Evolutionary conservation across 352 stramenopile species (phyloP).

Genomic region (Blastocystis sp.): DNA sequence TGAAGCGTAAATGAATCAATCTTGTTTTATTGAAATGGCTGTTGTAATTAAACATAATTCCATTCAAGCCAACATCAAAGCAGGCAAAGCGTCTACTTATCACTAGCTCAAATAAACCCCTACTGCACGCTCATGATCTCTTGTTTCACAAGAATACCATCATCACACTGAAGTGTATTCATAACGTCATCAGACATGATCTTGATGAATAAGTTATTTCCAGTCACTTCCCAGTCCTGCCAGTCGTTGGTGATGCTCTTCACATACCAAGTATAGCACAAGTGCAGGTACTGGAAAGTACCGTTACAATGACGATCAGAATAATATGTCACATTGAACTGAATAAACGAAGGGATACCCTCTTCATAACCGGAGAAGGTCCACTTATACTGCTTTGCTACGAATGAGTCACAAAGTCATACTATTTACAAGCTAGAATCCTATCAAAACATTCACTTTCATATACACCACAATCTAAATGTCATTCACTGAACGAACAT

Average conservation of each 20-base stretch:
- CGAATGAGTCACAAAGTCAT: not conserved
- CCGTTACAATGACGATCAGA: constrained; percentile 3
- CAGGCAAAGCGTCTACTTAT: not conserved
- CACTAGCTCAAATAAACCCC: not conserved
- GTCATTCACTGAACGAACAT: not conserved
- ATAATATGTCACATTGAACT: constrained; percentile 46
- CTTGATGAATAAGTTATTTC: constrained; percentile 51
- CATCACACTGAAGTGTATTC: constrained; percentile 15
- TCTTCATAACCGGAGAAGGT: constrained; percentile 50
- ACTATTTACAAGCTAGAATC: not conserved
- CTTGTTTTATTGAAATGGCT: constrained; percentile 25
- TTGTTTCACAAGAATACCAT: constrained; percentile 18
- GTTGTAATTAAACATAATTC: constrained; percentile 46
- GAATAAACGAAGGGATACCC: constrained; percentile 37
- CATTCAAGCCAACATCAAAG: not conserved
- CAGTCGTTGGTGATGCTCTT: constrained; percentile 49
- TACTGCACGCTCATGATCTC: constrained; percentile 45
- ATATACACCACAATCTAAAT: constrained; percentile 45
- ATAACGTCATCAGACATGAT: constrained; percentile 2
- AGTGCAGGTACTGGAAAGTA: not conserved
- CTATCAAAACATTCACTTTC: constrained; percentile 11
- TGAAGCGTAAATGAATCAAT: constrained; percentile 31
- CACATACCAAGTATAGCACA: constrained; percentile 41
- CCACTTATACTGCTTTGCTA: not conserved
- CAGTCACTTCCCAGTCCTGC: constrained; percentile 39